Base-by-base conservation (phyloP, 2,329 filamentous ascomycete species). In the Xylariales sp. region DNA sequence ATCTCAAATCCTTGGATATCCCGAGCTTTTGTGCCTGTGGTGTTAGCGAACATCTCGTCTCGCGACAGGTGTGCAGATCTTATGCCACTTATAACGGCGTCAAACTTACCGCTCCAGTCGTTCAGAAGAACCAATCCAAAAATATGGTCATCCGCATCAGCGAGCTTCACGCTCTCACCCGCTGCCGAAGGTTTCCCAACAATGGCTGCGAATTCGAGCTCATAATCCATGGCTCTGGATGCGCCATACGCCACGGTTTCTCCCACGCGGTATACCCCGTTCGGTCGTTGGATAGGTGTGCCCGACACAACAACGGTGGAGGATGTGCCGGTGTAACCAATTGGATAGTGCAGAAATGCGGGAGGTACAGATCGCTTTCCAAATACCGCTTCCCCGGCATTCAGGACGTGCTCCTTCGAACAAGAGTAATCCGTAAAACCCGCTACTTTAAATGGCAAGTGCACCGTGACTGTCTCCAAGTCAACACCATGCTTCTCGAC, bases 91-190 rank as follows among this genome's bases (percentile, higher is more conserved):
- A n/a, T n/a, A n/a, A n/a, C n/a, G n/a, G n/a, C n/a, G n/a, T n/a
- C 24, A 17, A 12, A 53, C 55, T 50, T 40, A 61, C 60, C 63
- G 48, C 58, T 66, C 78, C 78, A 83, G 44, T 83, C 78, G 44
- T 83, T 83, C 11, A 83, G 49, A 25, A 83, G 55, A 1, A 78
- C 70, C n/a, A 80, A 61, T 0, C 79, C 78, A 51, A 83, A 82
- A 13, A 82, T 76, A 45, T 82, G 74, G 1, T 76, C 65, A 6
- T 75, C 66, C 0, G 77, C 73, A 20, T 74, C 68, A 15, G 65
- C 67, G 0, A 65, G 56, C 0, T 53, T 47, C 1, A 74, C 42
- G 1, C 55, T 52, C 29, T 66, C 44, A 2, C 62, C 59, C n/a
- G 62, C 45, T 0, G 49, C 41, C 8, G 62, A 51, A 0, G 62